Conservation (phyloP, 1,284 basidiomycete genomes). For the Puccinia hordei region DNA sequence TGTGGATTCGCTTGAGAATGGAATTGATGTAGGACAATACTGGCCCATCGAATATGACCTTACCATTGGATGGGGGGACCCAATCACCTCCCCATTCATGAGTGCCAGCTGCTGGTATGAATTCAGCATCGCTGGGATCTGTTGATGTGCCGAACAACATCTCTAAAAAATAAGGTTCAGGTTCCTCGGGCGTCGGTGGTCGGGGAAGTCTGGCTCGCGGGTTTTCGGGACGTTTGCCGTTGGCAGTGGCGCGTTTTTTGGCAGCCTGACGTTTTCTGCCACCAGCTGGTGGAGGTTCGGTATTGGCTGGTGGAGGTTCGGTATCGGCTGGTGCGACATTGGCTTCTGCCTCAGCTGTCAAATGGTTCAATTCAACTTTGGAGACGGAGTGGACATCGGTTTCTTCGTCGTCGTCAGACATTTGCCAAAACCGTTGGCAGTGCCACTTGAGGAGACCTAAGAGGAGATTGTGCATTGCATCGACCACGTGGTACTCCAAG, state of each 20-base stretch:
- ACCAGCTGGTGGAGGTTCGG: too few species aligned
- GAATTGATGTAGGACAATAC: not conserved
- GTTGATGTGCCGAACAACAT: not conserved
- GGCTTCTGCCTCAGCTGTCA: too few species aligned
- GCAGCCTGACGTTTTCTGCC: too few species aligned
- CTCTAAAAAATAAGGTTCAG: not conserved
- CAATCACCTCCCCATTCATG: slow-evolving; percentile 16
- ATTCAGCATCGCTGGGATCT: slow-evolving; percentile 4
- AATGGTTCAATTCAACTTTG: not conserved
- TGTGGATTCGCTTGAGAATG: not conserved
- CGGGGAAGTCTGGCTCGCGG: not conserved
- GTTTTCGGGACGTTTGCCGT: too few species aligned
- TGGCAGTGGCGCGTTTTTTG: too few species aligned
- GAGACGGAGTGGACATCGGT: not conserved
- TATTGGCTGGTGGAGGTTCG: not conserved
- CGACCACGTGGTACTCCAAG: slow-evolving; percentile 23
- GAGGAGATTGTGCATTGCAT: slow-evolving; percentile 40
- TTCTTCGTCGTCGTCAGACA: not conserved
- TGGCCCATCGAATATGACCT: not conserved
- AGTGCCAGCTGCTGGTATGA: not conserved
- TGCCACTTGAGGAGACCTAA: slow-evolving; percentile 24
- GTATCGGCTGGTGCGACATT: too few species aligned
- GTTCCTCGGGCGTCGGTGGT: not conserved
- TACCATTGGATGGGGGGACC: slow-evolving; percentile 1
- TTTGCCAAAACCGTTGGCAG: slow-evolving; percentile 21